Evolutionary conservation across 225 moss, liverwort and hornwort genomes (phyloP).

Genomic region (Lunularia cruciata): DNA sequence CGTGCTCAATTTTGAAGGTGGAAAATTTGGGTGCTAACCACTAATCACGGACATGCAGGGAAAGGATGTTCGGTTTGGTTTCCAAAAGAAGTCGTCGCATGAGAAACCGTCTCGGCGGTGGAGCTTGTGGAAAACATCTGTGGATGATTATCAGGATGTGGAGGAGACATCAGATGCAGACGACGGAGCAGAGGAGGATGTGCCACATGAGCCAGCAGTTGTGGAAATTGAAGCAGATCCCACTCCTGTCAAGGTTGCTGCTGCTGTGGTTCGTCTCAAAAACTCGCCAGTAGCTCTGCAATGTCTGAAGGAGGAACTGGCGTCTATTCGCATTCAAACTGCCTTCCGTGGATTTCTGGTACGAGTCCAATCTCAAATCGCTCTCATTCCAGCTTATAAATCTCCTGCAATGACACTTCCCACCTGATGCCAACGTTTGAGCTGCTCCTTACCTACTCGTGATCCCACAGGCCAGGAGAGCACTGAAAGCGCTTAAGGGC

Average conservation of each 20-base stretch:
- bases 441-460: neutral
- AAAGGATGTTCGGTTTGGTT: conserved; percentile 26
- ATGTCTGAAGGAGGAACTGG: conserved; percentile 52
- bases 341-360: conserved; percentile 88
- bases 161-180: conserved; percentile 38
- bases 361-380: conserved; percentile 13
- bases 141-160: conserved; percentile 63
- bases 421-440: neutral
- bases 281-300: conserved; percentile 50
- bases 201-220: conserved; percentile 34
- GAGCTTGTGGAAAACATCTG: conserved; percentile 49
- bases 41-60: conserved; percentile 19
- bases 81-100: conserved; percentile 35
- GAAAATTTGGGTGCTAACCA: neutral
- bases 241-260: conserved; percentile 38
- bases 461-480: conserved; percentile 66
- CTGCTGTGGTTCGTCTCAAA: conserved; percentile 50
- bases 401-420: neutral
- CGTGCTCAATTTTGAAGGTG: neutral
- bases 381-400: too few relatives aligned
- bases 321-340: conserved; percentile 76
- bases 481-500: conserved; percentile 76
- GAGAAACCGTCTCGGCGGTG: conserved; percentile 49
- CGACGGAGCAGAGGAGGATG: conserved; percentile 43
- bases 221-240: conserved; percentile 46